Percentiles rank a stretch among this genome's conserved stretches.
phyloP scores from a whole-genome alignment of 352 stramenopile genomes.

The Aphanomyces euteiches region DNA sequence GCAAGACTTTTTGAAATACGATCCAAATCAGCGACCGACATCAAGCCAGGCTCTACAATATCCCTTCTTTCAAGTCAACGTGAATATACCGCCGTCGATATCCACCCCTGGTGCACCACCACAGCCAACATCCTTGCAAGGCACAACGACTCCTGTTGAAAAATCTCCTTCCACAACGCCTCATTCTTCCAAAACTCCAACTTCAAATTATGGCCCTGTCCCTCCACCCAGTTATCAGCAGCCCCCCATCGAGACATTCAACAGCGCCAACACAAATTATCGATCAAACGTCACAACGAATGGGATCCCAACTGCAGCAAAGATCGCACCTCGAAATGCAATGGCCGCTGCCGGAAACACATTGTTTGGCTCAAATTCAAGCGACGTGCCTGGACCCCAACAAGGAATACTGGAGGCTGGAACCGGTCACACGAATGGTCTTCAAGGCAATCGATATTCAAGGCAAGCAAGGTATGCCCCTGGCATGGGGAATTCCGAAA shows the following conservation, averaged over 20 bases:
- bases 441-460: constrained; percentile 66
- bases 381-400: neutral
- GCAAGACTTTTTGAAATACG: constrained; percentile 89
- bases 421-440: constrained; percentile 32
- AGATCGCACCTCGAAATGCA: constrained; percentile 47
- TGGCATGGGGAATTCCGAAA: constrained; percentile 49
- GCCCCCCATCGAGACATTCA: neutral
- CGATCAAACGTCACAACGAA: constrained; percentile 7
- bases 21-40: constrained; percentile 90
- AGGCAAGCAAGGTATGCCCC: constrained; percentile 73
- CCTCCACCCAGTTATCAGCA: constrained; percentile 14
- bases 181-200: neutral
- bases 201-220: constrained; percentile 14
- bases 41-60: constrained; percentile 93
- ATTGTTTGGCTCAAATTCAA: constrained; percentile 44
- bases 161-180: constrained; percentile 23
- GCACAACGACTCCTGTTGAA: constrained; percentile 18
- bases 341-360: constrained; percentile 68
- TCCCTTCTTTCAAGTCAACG: constrained; percentile 90
- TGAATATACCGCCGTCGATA: constrained; percentile 70
- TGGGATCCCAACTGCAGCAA: neutral
- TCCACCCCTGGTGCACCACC: constrained; percentile 56
- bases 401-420: constrained; percentile 45
- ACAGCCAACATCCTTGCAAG: constrained; percentile 33
- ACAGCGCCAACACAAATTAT: constrained; percentile 16